Percentiles rank a stretch among this genome's conserved stretches.
phyloP scores from a whole-genome alignment of 495 filamentous ascomycete species.

The Tuber indicum region DNA sequence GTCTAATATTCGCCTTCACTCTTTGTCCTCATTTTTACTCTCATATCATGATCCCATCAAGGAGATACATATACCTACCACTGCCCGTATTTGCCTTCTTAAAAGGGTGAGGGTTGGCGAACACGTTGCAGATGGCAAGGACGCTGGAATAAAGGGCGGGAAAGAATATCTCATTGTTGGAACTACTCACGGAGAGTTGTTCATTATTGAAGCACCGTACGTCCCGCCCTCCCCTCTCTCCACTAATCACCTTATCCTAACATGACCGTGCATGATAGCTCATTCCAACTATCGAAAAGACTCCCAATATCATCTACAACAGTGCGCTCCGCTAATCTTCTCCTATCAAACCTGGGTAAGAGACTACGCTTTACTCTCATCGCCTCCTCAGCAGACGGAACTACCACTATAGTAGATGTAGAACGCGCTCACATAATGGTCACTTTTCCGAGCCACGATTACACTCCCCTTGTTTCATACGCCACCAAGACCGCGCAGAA shows the following conservation, averaged over 20 bases:
- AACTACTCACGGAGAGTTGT: slow-evolving; percentile 26
- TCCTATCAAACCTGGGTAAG: slow-evolving; percentile 29
- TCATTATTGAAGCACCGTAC: slow-evolving; percentile 27
- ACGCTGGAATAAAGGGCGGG: slow-evolving; percentile 27
- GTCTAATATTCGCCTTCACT: slow-evolving; percentile 22
- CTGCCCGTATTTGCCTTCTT: slow-evolving; percentile 32
- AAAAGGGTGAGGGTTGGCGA: slow-evolving; percentile 34
- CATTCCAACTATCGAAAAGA: slow-evolving; percentile 20
- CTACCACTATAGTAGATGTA: slow-evolving; percentile 34
- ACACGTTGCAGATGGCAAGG: slow-evolving; percentile 22
- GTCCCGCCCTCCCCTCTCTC: neutral
- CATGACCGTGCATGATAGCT: slow-evolving; percentile 6
- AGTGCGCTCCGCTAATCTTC: slow-evolving; percentile 28
- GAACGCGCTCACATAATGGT: slow-evolving; percentile 39
- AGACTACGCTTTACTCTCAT: slow-evolving; percentile 35
- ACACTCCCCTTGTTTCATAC: slow-evolving; percentile 22
- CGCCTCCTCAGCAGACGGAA: slow-evolving; percentile 27
- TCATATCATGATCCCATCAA: slow-evolving; percentile 26
- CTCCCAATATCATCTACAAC: slow-evolving; percentile 29
- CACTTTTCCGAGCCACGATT: slow-evolving; percentile 36
- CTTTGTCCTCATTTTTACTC: slow-evolving; percentile 31
- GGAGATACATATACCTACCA: slow-evolving; percentile 22
- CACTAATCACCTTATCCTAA: neutral
- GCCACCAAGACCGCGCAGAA: slow-evolving; percentile 33
- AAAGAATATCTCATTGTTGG: slow-evolving; percentile 38